Percentiles rank a stretch among this genome's conserved stretches.
These are phyloP conservation scores for Exophiala dermatitidis DNA, from an alignment of 2,329 filamentous ascomycete genomes.

Conservation along the genomic window DNA sequence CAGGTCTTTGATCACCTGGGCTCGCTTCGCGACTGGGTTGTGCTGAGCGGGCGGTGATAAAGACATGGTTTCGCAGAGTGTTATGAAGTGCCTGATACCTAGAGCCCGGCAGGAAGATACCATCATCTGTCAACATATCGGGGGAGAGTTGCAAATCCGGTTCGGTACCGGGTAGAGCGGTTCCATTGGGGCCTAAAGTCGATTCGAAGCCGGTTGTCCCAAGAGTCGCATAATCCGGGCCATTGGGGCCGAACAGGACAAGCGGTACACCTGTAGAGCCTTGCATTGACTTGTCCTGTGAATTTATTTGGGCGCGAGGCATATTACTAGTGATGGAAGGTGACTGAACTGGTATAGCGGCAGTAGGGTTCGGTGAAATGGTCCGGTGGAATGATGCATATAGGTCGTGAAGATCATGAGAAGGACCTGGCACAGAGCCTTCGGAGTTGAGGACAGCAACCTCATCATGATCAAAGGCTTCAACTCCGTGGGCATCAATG, in stretches of 20 bases:
- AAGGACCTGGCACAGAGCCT: neutral
- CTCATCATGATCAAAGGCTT: neutral
- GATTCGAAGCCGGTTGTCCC: neutral
- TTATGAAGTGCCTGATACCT: slow-evolving; percentile 44
- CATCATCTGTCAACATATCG: slow-evolving; percentile 38
- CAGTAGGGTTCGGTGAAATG: neutral
- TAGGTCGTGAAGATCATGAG: neutral
- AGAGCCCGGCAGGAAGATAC: slow-evolving; percentile 43
- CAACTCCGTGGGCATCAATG: neutral
- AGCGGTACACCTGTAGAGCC: neutral
- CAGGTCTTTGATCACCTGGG: slow-evolving; percentile 3
- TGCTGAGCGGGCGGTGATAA: slow-evolving; percentile 40
- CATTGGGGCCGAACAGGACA: neutral
- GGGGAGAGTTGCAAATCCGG: slow-evolving; percentile 21
- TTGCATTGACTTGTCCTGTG: neutral
- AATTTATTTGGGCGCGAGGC: neutral
- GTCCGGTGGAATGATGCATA: neutral
- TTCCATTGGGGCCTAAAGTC: neutral
- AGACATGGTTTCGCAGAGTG: slow-evolving; percentile 40
- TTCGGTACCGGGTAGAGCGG: slow-evolving; percentile 31
- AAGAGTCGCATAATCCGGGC: slow-evolving; percentile 6
- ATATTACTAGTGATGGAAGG: neutral
- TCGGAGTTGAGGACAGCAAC: neutral
- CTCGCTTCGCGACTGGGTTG: slow-evolving; percentile 32
- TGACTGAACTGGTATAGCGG: neutral